Conservation (phyloP, 208 protist species). For the Trypanosoma platydactyli region DNA sequence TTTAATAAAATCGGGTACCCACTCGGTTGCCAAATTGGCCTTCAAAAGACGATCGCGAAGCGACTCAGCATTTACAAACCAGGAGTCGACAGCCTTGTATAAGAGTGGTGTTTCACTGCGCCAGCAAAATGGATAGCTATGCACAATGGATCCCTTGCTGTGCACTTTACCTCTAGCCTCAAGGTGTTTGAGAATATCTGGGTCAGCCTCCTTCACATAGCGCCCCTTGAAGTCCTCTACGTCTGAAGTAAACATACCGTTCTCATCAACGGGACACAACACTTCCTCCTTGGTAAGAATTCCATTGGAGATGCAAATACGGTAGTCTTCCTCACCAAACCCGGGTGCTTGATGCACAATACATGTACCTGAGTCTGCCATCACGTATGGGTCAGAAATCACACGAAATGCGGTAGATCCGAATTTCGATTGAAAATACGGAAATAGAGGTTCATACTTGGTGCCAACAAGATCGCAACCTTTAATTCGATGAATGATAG, state of each 20-base stretch:
- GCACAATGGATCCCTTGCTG: constrained; percentile 86
- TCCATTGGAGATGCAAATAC: constrained; percentile 93
- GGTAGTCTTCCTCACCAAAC: constrained; percentile 99
- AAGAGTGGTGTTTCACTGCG: constrained; percentile 98
- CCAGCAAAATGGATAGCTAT: constrained; percentile 99
- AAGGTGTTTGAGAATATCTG: constrained; percentile 94
- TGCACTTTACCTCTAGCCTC: constrained; percentile 93
- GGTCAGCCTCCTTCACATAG: constrained; percentile 98
- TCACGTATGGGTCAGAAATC: constrained; percentile 97
- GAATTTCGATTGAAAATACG: constrained; percentile 91
- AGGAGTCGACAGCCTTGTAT: constrained; percentile 98
- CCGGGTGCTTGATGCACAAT: constrained; percentile 99
- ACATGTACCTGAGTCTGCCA: constrained; percentile 97
- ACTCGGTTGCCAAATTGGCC: constrained; percentile 96
- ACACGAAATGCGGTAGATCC: constrained; percentile 91
- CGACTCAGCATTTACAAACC: constrained; percentile 98
- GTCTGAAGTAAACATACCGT: constrained; percentile 95
- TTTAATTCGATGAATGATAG: constrained; percentile 80
- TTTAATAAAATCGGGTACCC: constrained; percentile 98
- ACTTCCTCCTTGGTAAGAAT: constrained; percentile 90
- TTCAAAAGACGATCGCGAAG: constrained; percentile 95
- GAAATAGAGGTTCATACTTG: constrained; percentile 97
- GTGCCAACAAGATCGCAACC: constrained; percentile 90
- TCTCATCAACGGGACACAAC: constrained; percentile 98
- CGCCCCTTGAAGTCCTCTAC: constrained; percentile 95